phyloP scores from a whole-genome alignment of 176 grass and related monocot species.

The Carex cristatella region DNA sequence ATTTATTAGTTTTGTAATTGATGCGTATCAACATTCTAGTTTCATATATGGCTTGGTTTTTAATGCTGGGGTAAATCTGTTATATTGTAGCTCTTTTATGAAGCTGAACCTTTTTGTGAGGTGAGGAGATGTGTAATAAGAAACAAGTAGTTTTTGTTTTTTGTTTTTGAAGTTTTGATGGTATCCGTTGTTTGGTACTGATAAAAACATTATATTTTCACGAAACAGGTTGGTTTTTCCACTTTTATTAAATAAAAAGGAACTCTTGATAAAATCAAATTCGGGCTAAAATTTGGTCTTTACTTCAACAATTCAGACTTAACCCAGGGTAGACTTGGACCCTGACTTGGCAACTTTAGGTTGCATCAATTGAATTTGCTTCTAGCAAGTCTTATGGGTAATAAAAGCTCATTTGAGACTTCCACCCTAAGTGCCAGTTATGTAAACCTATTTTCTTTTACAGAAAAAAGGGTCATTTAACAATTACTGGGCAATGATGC shows the following conservation, averaged over 20 bases:
- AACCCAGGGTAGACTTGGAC: neutral
- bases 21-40: neutral
- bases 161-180: too few species aligned
- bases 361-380: neutral
- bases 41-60: too few species aligned
- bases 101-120: too few species aligned
- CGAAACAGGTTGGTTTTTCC: too few species aligned
- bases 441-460: neutral
- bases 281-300: neutral
- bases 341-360: neutral
- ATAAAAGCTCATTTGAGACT: neutral
- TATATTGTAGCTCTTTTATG: too few species aligned
- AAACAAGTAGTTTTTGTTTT: too few species aligned
- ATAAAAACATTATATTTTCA: too few species aligned
- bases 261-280: neutral
- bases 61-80: too few species aligned
- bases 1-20: neutral
- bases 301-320: neutral
- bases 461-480: conserved; percentile 1
- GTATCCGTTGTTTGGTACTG: too few species aligned
- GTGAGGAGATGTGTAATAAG: too few species aligned
- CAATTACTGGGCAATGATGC: neutral
- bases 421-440: neutral
- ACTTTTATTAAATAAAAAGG: too few species aligned
- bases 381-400: neutral